Conservation (phyloP, 129 eudicot genomes). For the Arctium lappa region DNA sequence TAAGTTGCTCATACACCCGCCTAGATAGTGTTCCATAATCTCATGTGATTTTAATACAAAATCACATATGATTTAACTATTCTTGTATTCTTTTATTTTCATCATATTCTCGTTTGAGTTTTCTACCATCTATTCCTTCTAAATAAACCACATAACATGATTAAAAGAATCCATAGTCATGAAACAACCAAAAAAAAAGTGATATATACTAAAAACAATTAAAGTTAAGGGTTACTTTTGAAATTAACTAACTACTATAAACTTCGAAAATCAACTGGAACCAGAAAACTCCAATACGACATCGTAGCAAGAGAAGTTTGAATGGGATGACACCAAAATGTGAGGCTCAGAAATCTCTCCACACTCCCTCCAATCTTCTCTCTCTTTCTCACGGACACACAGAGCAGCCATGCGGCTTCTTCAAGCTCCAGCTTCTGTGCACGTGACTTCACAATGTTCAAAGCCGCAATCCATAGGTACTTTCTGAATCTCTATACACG, state of each 20-base stretch:
- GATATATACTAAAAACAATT: too few species aligned
- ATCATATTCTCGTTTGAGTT: too few species aligned
- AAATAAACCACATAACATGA: too few species aligned
- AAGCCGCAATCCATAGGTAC: conserved; percentile 26
- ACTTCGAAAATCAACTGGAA: background rate
- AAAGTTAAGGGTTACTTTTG: conserved; percentile 10
- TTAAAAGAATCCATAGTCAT: too few species aligned
- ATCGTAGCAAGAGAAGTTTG: conserved; percentile 14
- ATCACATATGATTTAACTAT: too few species aligned
- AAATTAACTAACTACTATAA: background rate
- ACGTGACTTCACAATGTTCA: conserved; percentile 44
- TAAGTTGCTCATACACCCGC: too few species aligned
- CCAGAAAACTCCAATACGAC: conserved; percentile 20
- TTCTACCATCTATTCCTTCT: too few species aligned
- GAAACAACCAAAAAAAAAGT: too few species aligned
- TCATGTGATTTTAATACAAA: too few species aligned
- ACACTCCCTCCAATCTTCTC: conserved; percentile 16
- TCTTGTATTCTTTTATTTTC: too few species aligned
- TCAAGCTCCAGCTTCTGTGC: conserved; percentile 49
- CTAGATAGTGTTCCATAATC: too few species aligned
- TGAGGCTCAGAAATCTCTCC: conserved; percentile 28
- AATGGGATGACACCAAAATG: conserved; percentile 16
- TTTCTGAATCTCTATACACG: conserved; percentile 1
- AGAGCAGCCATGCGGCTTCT: conserved; percentile 46
- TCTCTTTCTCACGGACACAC: background rate